These are phyloP conservation scores for Hansenula sp. DNA, from an alignment of 1,139 yeast species.

Conservation along the genomic window DNA sequence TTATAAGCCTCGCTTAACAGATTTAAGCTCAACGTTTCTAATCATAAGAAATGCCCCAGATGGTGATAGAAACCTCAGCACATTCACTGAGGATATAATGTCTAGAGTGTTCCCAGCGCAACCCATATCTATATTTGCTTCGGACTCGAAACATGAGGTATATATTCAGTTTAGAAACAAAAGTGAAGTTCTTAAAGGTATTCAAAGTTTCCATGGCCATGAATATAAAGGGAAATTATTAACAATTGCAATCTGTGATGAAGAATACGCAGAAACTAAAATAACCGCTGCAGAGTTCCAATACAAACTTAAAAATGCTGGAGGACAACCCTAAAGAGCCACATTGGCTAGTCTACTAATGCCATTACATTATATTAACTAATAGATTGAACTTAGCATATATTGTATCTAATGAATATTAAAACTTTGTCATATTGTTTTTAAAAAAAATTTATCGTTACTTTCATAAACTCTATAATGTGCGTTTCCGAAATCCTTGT, in stretches of 20 bases:
- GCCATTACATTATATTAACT: too few relatives aligned
- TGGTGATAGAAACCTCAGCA: background rate
- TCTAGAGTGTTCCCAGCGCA: too few relatives aligned
- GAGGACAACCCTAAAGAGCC: too few relatives aligned
- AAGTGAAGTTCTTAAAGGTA: background rate
- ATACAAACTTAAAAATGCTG: too few relatives aligned
- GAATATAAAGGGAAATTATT: background rate
- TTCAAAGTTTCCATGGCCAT: constrained; percentile 1
- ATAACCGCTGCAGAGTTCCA: background rate
- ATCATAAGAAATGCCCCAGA: background rate
- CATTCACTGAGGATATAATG: background rate
- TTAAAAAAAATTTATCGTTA: too few relatives aligned
- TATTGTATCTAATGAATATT: too few relatives aligned
- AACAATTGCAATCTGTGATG: background rate
- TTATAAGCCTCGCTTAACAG: background rate
- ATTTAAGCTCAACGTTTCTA: background rate
- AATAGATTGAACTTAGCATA: too few relatives aligned
- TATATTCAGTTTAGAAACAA: background rate
- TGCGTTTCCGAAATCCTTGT: too few relatives aligned
- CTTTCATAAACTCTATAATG: background rate
- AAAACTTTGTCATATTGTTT: too few relatives aligned
- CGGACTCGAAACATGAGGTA: background rate
- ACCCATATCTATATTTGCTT: too few relatives aligned
- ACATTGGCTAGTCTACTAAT: too few relatives aligned
- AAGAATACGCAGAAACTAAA: background rate